phyloP scores from a whole-genome alignment of 257 asterid species.

The Solanum chiquidenum region DNA sequence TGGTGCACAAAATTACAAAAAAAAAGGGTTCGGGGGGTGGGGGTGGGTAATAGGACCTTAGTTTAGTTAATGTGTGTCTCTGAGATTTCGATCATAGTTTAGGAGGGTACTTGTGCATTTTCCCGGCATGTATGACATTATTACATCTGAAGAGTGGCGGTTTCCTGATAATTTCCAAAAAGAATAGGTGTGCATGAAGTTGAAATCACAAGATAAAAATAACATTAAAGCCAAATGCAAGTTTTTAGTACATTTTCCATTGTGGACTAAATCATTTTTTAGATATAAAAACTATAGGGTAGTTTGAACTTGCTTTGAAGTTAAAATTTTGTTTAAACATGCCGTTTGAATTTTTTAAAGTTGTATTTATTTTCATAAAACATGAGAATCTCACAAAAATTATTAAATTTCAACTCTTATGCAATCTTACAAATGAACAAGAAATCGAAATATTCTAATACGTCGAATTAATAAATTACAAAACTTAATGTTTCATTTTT shows the following conservation, averaged over 20 bases:
- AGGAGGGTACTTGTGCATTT: too few species aligned
- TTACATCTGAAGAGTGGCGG: too few species aligned
- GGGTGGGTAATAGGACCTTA: too few species aligned
- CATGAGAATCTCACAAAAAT: too few species aligned
- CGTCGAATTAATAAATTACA: background rate
- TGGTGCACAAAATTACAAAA: too few species aligned
- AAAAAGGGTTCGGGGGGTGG: too few species aligned
- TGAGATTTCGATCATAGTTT: too few species aligned
- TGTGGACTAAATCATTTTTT: rapidly evolving
- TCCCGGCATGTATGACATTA: background rate
- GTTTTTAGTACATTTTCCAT: background rate
- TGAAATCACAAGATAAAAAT: background rate
- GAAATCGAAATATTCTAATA: background rate
- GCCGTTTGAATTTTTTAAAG: background rate
- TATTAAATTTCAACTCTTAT: background rate
- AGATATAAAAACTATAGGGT: background rate
- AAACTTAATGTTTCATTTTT: background rate
- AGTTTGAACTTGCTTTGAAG: background rate
- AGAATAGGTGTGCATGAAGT: background rate
- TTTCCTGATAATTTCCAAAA: background rate
- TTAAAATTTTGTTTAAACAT: rapidly evolving
- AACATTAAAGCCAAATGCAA: background rate
- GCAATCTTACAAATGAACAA: background rate
- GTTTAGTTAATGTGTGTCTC: too few species aligned
- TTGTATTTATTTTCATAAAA: background rate